phyloP scores from a whole-genome alignment of 208 protist genomes.

The Jaenimonas drosophilae region DNA sequence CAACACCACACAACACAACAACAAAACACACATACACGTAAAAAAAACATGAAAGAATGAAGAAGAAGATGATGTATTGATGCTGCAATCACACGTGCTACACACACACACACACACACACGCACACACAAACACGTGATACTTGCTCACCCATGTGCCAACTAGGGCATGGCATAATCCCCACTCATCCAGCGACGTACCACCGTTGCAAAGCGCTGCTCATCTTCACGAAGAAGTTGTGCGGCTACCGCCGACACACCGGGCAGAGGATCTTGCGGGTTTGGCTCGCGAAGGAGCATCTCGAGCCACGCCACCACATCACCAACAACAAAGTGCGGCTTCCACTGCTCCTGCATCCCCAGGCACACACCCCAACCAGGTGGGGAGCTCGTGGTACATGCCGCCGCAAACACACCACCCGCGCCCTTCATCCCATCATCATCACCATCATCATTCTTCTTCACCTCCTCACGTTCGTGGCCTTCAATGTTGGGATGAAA shows the following conservation, averaged over 20 bases:
- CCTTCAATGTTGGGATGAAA: constrained; percentile 89
- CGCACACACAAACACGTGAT: too few species aligned
- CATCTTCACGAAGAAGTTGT: constrained; percentile 46
- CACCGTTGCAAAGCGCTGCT: constrained; percentile 26
- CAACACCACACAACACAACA: neutral
- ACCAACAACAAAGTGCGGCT: constrained; percentile 45
- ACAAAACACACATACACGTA: neutral
- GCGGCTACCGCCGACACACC: constrained; percentile 54
- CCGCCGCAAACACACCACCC: neutral
- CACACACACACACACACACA: too few species aligned
- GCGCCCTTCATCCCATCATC: neutral
- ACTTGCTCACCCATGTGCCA: too few species aligned
- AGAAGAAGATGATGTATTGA: neutral
- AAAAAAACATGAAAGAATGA: constrained; percentile 1
- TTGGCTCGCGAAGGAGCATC: constrained; percentile 69
- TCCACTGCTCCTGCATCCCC: constrained; percentile 77
- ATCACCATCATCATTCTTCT: neutral
- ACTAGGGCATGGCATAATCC: constrained; percentile 30
- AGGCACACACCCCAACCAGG: constrained; percentile 77
- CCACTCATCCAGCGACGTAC: constrained; percentile 61
- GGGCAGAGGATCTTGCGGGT: constrained; percentile 71
- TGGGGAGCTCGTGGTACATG: neutral
- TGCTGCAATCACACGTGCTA: neutral
- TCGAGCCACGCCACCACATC: constrained; percentile 75
- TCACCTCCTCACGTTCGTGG: constrained; percentile 28